Conservation (phyloP, 306 rosid species). For the Lathyrus tuberosus region DNA sequence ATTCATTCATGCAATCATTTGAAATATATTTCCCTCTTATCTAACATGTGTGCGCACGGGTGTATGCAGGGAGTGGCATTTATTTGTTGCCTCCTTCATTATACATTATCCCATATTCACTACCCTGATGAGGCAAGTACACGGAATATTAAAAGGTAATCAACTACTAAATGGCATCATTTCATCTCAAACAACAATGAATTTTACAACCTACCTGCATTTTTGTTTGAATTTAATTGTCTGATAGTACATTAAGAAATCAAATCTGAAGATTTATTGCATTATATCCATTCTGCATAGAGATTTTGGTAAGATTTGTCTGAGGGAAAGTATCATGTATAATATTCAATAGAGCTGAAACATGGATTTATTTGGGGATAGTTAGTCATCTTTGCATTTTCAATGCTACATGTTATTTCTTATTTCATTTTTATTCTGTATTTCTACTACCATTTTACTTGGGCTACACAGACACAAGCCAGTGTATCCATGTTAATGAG, state of each 20-base stretch:
- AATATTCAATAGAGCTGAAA: neutral
- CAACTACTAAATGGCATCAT: constrained; percentile 31
- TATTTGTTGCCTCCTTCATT: constrained; percentile 68
- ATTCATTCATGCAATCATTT: constrained; percentile 32
- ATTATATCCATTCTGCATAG: constrained; percentile 18
- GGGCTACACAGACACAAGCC: neutral
- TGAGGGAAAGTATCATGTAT: constrained; percentile 6
- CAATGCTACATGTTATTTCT: constrained; percentile 5
- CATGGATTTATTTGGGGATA: neutral
- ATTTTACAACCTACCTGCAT: constrained; percentile 2
- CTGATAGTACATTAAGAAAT: neutral
- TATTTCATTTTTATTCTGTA: constrained; percentile 8
- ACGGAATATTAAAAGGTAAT: constrained; percentile 74
- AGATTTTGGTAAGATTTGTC: constrained; percentile 22
- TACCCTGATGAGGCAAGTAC: constrained; percentile 62
- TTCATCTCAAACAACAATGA: constrained; percentile 37
- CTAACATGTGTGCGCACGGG: constrained; percentile 27
- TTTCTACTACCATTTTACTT: neutral
- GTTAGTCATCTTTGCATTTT: constrained; percentile 2
- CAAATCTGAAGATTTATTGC: neutral
- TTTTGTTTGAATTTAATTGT: constrained; percentile 26
- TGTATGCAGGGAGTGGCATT: constrained; percentile 75
- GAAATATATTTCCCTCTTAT: constrained; percentile 10
- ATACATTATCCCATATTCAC: constrained; percentile 61
- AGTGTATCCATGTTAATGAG: constrained; percentile 2